Percentiles rank a stretch among this genome's conserved stretches.
phyloP scores from a whole-genome alignment of 371 early-diverging fungal genomes.

The Mucor irregularis region DNA sequence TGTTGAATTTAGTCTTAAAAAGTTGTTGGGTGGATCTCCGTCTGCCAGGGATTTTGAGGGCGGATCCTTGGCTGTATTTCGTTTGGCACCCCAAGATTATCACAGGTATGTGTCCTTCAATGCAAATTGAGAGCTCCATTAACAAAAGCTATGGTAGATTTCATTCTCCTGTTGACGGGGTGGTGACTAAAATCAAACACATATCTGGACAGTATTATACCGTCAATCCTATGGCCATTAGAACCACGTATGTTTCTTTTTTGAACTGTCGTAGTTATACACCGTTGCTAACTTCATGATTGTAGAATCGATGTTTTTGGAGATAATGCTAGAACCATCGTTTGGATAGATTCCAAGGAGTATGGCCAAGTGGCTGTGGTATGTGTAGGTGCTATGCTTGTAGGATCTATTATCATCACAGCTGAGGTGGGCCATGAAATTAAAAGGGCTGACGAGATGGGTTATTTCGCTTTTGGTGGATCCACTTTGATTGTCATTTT shows the following conservation, averaged over 20 bases:
- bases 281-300: too few relatives aligned
- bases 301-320: conserved; percentile 89
- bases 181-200: conserved; percentile 51
- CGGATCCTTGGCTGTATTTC: conserved; percentile 75
- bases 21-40: conserved; percentile 59
- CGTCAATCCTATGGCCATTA: conserved; percentile 88
- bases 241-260: too few relatives aligned
- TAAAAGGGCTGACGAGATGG: conserved; percentile 76
- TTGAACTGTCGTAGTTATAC: too few relatives aligned
- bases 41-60: conserved; percentile 60
- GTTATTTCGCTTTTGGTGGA: conserved; percentile 84
- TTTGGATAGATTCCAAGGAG: conserved; percentile 62
- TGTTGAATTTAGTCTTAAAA: conserved; percentile 65
- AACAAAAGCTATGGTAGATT: too few relatives aligned
- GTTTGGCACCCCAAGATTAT: conserved; percentile 90
- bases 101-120: too few relatives aligned
- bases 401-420: conserved; percentile 80
- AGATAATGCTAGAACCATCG: conserved; percentile 77
- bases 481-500: conserved; percentile 78
- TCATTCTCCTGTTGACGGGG: conserved; percentile 84
- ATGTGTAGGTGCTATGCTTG: conserved; percentile 88
- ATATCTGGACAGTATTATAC: conserved; percentile 83
- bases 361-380: conserved; percentile 80
- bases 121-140: too few relatives aligned
- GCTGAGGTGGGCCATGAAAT: conserved; percentile 54